Base-by-base conservation (phyloP, 1,284 basidiomycete genomes). In the Moniliophthora roreri region DNA sequence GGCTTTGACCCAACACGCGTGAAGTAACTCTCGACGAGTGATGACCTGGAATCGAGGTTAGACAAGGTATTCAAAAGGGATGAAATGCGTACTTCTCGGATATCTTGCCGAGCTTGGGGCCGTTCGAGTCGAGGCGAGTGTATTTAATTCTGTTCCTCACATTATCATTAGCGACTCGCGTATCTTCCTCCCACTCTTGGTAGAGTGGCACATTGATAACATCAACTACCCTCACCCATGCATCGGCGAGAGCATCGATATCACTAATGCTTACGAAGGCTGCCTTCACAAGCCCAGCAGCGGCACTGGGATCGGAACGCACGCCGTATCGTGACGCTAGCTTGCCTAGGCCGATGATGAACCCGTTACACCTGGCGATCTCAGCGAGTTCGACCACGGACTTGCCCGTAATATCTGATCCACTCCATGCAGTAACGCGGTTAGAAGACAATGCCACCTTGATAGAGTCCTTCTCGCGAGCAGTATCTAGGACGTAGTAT, bases 131-230 rank as follows among this genome's bases (percentile, higher is more conserved):
- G 15, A 97, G 67, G 11, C 94, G 79, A 1, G 83, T 88, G 66
- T 94, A 98, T 59, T 80, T 86, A 55, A 94, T 63, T 39, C 95
- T 77, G 58, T 87, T 90, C 58, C 80, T 79, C 59, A 95, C 83
- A 56, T 86, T 83, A 18, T 88, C 84, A 50, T 93, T 63, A 2
- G 93, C 91, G 5, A 80, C 80, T 44, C 75, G 77, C n/a, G 81
- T 82, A 66, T 98, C 95, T 21, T 85, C 86, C 63, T 92, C 83
- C 82, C 87, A 95, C 60, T 93, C 90, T 58, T 78, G 72, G 65
- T 98, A 98, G 16, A 94, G 77, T 4, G 91, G 82, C 3, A 95
- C 89, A 63, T 98, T 98, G 60, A 97, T 62, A 2, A 91, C 84
- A 61, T 96, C 92, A 10, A 95, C 80, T 4, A 97, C 75, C 28